phyloP scores from a whole-genome alignment of 805 yeast species.

The Jamesozyma piceae region DNA sequence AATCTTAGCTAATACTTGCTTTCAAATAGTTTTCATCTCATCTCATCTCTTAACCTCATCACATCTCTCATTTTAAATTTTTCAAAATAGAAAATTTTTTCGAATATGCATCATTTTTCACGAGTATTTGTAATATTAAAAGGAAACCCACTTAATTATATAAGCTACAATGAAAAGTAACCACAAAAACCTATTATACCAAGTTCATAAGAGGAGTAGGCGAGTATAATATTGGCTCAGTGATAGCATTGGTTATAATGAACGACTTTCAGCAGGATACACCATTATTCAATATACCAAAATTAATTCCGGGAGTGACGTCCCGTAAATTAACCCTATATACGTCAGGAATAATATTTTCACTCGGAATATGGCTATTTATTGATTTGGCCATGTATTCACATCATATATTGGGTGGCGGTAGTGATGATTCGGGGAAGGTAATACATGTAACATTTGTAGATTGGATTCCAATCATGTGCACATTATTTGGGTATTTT shows the following conservation, averaged over 20 bases:
- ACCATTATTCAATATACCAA: slow-evolving; percentile 47
- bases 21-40: neutral
- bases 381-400: slow-evolving; percentile 81
- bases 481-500: slow-evolving; percentile 80
- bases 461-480: slow-evolving; percentile 88
- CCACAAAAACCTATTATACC: too few relatives aligned
- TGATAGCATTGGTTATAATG: too few relatives aligned
- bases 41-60: too few relatives aligned
- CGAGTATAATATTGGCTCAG: too few relatives aligned
- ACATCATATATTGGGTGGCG: slow-evolving; percentile 33
- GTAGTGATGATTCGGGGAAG: slow-evolving; percentile 60
- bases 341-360: slow-evolving; percentile 59
- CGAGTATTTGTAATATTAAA: too few relatives aligned
- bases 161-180: too few relatives aligned
- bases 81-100: neutral
- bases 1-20: too few relatives aligned
- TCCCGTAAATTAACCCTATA: slow-evolving; percentile 36
- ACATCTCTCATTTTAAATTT: too few relatives aligned
- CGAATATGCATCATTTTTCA: neutral
- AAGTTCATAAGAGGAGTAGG: too few relatives aligned
- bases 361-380: slow-evolving; percentile 79
- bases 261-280: slow-evolving; percentile 36
- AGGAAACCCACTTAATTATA: too few relatives aligned
- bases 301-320: slow-evolving; percentile 30
- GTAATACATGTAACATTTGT: slow-evolving; percentile 75